Evolutionary conservation across 768 basidiomycete genomes (phyloP).

Genomic region (Psilocybe subaeruginosa): DNA sequence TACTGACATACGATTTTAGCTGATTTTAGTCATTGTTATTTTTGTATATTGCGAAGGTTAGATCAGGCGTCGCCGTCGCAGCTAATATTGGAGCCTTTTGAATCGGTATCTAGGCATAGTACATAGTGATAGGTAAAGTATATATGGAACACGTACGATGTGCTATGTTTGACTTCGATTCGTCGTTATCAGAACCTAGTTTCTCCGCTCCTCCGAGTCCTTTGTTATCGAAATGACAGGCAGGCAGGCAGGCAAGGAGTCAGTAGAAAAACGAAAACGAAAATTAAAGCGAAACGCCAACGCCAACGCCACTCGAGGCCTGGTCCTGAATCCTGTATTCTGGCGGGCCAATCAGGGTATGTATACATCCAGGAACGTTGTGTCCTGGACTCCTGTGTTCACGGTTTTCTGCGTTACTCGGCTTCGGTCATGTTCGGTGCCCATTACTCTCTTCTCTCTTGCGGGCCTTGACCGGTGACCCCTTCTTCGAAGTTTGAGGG

Average conservation of each 20-base stretch:
- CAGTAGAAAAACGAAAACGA: not conserved
- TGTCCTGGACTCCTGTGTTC: not conserved
- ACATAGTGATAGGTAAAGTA: too few relatives aligned
- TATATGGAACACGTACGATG: not conserved
- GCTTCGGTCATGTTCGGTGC: conserved; percentile 1
- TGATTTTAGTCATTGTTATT: not conserved
- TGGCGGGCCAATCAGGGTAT: not conserved
- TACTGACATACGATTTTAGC: not conserved
- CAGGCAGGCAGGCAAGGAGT: too few relatives aligned
- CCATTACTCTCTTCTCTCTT: not conserved
- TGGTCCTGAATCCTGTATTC: not conserved
- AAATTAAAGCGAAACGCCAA: not conserved
- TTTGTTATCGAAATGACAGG: not conserved
- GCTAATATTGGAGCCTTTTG: too few relatives aligned
- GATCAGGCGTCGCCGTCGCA: too few relatives aligned
- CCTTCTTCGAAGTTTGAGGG: not conserved
- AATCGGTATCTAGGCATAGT: not conserved
- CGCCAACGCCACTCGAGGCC: not conserved
- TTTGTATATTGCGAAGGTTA: not conserved
- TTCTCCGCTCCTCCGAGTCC: not conserved
- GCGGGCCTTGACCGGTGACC: not conserved
- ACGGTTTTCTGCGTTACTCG: not conserved
- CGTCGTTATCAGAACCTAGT: conserved; percentile 1
- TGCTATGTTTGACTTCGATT: not conserved
- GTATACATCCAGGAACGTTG: not conserved